Conservation (phyloP, 139 green algal genomes). For the Zygnema circumcarinatum region DNA sequence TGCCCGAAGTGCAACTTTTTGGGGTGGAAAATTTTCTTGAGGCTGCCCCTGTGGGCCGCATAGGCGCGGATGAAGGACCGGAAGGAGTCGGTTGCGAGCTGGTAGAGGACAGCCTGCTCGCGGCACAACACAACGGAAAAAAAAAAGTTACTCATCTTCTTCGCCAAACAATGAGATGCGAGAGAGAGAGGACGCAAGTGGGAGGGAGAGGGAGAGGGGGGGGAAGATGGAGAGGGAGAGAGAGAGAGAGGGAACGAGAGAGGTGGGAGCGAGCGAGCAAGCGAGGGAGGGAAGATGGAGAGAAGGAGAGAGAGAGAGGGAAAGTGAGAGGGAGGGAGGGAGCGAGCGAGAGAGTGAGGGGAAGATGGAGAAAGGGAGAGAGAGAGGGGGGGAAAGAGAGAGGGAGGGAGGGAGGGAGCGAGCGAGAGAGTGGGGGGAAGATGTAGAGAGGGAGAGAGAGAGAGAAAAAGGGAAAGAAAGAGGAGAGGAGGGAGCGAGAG, state of each 20-base stretch:
- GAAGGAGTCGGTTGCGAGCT: slow-evolving; percentile 76
- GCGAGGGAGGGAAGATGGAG: background rate
- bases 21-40: slow-evolving; percentile 87
- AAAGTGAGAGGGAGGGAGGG: background rate
- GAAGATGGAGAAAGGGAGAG: background rate
- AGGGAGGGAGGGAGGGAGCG: background rate
- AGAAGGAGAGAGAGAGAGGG: background rate
- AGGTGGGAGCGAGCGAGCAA: background rate
- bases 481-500: background rate
- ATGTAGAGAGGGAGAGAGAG: background rate
- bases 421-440: background rate
- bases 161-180: too few relatives aligned
- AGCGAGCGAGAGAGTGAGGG: background rate
- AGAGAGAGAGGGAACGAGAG: background rate
- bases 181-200: background rate
- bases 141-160: too few relatives aligned
- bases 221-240: background rate
- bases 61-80: slow-evolving; percentile 85
- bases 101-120: slow-evolving; percentile 48
- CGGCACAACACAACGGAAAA: background rate
- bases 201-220: background rate
- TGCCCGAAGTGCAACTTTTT: slow-evolving; percentile 92
- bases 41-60: slow-evolving; percentile 71
- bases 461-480: background rate
- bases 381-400: background rate